A percentile compares a stretch with the other conserved stretches of the same genome.
These are phyloP conservation scores for Ophiostoma sp. DNA, from an alignment of 2,329 filamentous ascomycete species.

Conservation along the genomic window DNA sequence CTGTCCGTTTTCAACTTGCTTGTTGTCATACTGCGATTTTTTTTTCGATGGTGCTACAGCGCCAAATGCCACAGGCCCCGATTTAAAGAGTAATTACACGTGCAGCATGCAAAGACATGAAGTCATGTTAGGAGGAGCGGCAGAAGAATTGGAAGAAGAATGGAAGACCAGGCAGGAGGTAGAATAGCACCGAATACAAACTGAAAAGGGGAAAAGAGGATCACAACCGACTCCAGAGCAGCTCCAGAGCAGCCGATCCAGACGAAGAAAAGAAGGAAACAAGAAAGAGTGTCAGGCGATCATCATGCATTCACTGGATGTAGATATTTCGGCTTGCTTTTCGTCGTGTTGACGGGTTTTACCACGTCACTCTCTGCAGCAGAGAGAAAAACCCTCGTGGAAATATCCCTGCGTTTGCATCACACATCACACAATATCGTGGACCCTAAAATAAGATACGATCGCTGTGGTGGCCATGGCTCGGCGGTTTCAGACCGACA, in stretches of 20 bases:
- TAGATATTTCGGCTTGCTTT: neutral
- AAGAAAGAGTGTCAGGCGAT: neutral
- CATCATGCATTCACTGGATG: neutral
- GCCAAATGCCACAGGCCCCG: neutral
- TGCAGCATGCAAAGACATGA: conserved; percentile 12
- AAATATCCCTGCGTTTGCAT: neutral
- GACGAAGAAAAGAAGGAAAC: neutral
- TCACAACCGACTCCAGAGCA: neutral
- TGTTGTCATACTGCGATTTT: neutral
- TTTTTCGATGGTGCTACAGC: neutral
- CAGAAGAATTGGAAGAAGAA: neutral
- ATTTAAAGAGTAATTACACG: neutral
- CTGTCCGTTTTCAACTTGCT: neutral
- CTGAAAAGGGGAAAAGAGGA: neutral
- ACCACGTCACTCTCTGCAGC: neutral
- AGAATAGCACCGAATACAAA: too few relatives aligned
- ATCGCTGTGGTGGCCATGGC: neutral
- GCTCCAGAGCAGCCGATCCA: neutral
- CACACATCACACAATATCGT: neutral
- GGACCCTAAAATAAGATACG: neutral
- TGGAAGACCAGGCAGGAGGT: neutral
- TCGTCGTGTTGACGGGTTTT: neutral
- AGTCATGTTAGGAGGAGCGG: conserved; percentile 10
- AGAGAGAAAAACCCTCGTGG: neutral
- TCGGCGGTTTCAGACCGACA: neutral